These are phyloP conservation scores for Rhodocollybia butyracea DNA, from an alignment of 768 basidiomycete species.

Conservation along the genomic window DNA sequence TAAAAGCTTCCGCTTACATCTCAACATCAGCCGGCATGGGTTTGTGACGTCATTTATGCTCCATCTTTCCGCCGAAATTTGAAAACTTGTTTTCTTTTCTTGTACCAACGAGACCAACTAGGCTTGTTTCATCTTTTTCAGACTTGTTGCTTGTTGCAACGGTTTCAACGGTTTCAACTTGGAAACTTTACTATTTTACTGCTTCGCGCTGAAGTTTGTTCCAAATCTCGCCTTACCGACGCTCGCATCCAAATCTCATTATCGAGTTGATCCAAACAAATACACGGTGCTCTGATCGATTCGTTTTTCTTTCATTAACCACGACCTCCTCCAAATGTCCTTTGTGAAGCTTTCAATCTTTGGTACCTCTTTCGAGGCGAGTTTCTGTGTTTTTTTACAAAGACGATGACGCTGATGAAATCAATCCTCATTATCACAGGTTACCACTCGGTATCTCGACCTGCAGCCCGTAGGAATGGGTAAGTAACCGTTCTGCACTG, in stretches of 20 bases:
- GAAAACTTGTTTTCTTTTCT: no score
- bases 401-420: not conserved
- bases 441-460: slow-evolving; percentile 98
- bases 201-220: no score
- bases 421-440: slow-evolving; percentile 44
- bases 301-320: slow-evolving; percentile 11
- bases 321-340: slow-evolving; percentile 51
- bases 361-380: slow-evolving; percentile 93
- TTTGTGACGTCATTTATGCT: slow-evolving; percentile 2
- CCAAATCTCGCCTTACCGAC: no score
- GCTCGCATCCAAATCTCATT: no score
- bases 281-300: no score
- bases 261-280: no score
- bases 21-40: not conserved
- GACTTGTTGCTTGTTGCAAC: no score
- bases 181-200: no score
- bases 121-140: no score
- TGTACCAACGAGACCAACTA: no score
- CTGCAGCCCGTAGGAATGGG: slow-evolving; percentile 99
- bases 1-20: not conserved
- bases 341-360: slow-evolving; percentile 99
- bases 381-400: slow-evolving; percentile 16
- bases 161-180: no score
- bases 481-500: slow-evolving; percentile 33
- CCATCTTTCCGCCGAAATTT: no score